Percentiles rank a stretch among this genome's conserved stretches.
Evolutionary conservation across 2,329 filamentous ascomycete species (phyloP).

Genomic region (Coniella lustricola): DNA sequence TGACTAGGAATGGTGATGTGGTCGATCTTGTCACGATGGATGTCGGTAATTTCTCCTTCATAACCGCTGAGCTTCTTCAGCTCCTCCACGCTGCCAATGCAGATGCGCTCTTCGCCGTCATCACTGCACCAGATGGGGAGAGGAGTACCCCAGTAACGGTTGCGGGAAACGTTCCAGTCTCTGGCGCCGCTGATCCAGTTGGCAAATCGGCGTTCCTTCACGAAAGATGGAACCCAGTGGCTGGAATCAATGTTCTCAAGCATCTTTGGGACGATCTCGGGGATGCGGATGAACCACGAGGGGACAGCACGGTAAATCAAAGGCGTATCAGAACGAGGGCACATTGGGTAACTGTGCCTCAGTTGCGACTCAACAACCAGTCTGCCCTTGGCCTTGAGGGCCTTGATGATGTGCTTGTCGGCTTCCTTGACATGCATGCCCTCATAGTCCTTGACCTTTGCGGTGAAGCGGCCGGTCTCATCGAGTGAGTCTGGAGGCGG

Average conservation of each 20-base stretch:
- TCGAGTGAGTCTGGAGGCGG: conserved; percentile 89
- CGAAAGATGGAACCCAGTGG: conserved; percentile 84
- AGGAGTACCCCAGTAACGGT: conserved; percentile 92
- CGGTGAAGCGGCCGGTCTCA: conserved; percentile 71
- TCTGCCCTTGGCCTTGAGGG: conserved; percentile 69
- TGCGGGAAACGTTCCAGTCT: conserved; percentile 93
- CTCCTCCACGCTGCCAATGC: conserved; percentile 77
- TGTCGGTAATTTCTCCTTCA: conserved; percentile 71
- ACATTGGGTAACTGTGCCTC: conserved; percentile 89
- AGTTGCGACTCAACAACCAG: conserved; percentile 81
- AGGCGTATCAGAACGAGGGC: conserved; percentile 89
- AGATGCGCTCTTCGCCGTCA: conserved; percentile 79
- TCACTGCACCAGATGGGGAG: conserved; percentile 89
- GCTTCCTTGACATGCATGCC: conserved; percentile 88
- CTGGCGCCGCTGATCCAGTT: conserved; percentile 88
- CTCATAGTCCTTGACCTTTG: conserved; percentile 69
- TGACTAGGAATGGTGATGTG: conserved; percentile 90
- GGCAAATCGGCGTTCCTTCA: conserved; percentile 85
- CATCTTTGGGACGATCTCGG: conserved; percentile 77
- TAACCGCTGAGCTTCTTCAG: conserved; percentile 82
- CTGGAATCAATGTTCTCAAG: conserved; percentile 83
- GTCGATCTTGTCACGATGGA: conserved; percentile 91
- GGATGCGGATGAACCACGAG: conserved; percentile 90
- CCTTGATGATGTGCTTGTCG: conserved; percentile 88
- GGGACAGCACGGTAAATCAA: conserved; percentile 89